These are phyloP conservation scores for Botrytis squamosa DNA, from an alignment of 2,329 filamentous ascomycete species.

Conservation along the genomic window DNA sequence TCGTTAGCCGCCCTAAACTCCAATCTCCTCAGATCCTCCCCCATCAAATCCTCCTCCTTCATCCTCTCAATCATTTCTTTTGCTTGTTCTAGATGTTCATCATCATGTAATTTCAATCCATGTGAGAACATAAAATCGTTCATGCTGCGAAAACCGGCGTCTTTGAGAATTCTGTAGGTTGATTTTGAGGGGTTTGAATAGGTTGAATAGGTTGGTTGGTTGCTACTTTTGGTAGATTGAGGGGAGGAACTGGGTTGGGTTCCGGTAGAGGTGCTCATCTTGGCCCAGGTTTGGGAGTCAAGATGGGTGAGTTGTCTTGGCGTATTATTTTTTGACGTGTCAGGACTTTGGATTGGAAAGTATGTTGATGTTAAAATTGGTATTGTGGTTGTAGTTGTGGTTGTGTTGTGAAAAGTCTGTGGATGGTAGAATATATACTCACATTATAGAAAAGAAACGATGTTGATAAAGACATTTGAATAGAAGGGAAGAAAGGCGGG, in stretches of 20 bases:
- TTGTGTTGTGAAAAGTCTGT: background rate
- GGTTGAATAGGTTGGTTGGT: background rate
- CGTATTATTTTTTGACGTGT: background rate
- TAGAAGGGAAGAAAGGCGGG: background rate
- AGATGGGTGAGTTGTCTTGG: background rate
- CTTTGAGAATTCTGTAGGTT: background rate
- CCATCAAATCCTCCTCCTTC: background rate
- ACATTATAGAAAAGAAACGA: background rate
- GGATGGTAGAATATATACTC: background rate
- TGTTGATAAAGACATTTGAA: background rate
- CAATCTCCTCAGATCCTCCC: background rate
- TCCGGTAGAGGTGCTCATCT: background rate
- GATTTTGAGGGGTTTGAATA: background rate
- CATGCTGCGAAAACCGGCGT: background rate
- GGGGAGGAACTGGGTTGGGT: background rate
- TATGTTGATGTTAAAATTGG: background rate
- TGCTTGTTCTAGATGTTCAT: background rate
- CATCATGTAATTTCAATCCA: background rate
- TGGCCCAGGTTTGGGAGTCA: background rate
- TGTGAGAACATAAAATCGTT: background rate
- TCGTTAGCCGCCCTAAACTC: background rate
- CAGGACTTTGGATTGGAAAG: background rate
- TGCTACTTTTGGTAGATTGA: accelerated
- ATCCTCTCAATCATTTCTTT: background rate
- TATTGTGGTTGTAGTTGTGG: background rate